These are phyloP conservation scores for Elsinoe australis DNA, from an alignment of 2,329 filamentous ascomycete genomes.

Conservation along the genomic window DNA sequence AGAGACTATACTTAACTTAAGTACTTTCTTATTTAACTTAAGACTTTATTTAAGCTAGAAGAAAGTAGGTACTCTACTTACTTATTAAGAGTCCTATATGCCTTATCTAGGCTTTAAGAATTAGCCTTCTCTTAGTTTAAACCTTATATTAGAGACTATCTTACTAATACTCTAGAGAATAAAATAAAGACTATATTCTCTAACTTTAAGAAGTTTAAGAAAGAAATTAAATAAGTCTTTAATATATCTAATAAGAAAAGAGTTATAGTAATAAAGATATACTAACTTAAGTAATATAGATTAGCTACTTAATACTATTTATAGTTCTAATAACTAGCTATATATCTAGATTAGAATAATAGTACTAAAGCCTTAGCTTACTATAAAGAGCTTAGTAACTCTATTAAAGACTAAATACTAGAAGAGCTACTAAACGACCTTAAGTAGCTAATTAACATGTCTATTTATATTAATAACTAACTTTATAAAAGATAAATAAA, in stretches of 20 bases:
- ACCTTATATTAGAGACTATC: neutral
- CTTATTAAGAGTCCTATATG: neutral
- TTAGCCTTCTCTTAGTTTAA: neutral
- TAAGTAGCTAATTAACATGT: neutral
- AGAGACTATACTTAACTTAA: neutral
- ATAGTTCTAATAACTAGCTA: neutral
- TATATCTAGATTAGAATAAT: neutral
- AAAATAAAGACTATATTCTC: neutral
- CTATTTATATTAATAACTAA: neutral
- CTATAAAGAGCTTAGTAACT: neutral
- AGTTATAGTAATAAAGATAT: neutral
- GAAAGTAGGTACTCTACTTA: neutral
- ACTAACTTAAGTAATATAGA: neutral
- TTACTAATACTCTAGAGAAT: neutral
- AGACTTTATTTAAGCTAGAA: neutral
- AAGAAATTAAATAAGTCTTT: constrained; percentile 2
- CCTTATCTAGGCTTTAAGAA: neutral
- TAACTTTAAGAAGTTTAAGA: neutral
- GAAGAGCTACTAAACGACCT: neutral
- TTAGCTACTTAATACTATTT: neutral
- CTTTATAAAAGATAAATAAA: neutral
- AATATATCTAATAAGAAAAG: neutral
- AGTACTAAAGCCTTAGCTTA: neutral
- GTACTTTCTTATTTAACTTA: neutral
- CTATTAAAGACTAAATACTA: neutral